Conservation (phyloP, 176 grass and related monocot genomes). For the Ampelocalamus luodianensis region DNA sequence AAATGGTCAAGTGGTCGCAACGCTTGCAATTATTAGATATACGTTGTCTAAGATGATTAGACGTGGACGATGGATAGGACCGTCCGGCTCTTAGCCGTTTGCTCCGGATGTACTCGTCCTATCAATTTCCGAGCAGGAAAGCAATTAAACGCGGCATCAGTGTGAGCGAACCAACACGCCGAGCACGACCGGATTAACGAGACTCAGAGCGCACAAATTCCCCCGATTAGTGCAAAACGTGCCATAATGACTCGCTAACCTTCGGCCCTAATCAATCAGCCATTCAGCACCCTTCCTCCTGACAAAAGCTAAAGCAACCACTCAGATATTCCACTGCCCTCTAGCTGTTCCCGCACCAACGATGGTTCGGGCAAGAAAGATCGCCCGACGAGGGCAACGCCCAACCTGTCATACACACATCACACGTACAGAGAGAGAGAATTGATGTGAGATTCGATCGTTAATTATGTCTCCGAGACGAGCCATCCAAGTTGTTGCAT, state of each 20-base stretch:
- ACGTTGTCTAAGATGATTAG: too few species aligned
- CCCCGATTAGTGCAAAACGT: slow-evolving; percentile 40
- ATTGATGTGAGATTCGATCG: slow-evolving; percentile 3
- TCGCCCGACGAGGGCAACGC: not conserved
- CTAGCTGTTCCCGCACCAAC: not conserved
- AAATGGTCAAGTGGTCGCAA: too few species aligned
- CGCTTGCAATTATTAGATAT: too few species aligned
- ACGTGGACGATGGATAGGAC: too few species aligned
- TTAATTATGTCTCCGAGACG: not conserved
- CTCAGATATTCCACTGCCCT: not conserved
- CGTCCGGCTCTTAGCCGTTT: too few species aligned
- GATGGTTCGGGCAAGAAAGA: not conserved
- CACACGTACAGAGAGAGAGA: not conserved
- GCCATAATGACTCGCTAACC: slow-evolving; percentile 1
- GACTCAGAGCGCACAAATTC: slow-evolving; percentile 22
- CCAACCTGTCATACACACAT: not conserved
- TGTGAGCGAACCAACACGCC: slow-evolving; percentile 33
- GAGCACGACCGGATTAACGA: not conserved
- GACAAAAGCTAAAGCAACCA: slow-evolving; percentile 2
- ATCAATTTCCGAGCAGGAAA: too few species aligned
- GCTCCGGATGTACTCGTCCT: too few species aligned
- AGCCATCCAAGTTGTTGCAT: not conserved
- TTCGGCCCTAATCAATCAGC: not conserved
- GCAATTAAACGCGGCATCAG: not conserved
- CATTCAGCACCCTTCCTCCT: not conserved